These are phyloP conservation scores for Limnomonas spitsbergensis DNA, from an alignment of 139 green algal species.

Conservation along the genomic window DNA sequence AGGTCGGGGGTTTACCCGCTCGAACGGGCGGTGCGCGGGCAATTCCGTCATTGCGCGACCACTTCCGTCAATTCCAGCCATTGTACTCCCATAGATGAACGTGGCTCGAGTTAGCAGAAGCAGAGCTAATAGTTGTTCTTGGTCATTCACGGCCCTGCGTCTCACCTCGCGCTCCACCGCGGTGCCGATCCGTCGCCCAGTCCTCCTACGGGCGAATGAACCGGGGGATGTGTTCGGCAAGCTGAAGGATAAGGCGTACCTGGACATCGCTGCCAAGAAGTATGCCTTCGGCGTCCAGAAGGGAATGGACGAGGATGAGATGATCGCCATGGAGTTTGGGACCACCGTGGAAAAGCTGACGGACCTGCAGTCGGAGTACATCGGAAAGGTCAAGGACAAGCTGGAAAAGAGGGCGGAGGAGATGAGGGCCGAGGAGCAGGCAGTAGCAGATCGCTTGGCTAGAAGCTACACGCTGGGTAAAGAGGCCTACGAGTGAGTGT, in stretches of 20 bases:
- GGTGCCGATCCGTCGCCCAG: too few relatives aligned
- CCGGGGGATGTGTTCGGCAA: conserved; percentile 9
- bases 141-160: too few relatives aligned
- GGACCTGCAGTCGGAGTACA: conserved; percentile 64
- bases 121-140: too few relatives aligned
- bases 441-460: conserved; percentile 34
- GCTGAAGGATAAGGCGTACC: conserved; percentile 6
- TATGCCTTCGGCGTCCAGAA: conserved; percentile 32
- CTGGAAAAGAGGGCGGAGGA: conserved; percentile 52
- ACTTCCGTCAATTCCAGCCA: too few relatives aligned
- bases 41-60: too few relatives aligned
- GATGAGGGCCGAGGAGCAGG: conserved; percentile 36
- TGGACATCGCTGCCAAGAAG: conserved; percentile 6
- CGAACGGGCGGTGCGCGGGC: too few relatives aligned
- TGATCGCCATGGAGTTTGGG: conserved; percentile 68
- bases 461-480: conserved; percentile 37
- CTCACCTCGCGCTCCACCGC: too few relatives aligned
- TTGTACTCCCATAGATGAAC: too few relatives aligned
- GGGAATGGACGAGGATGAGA: conserved; percentile 63
- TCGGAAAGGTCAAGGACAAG: conserved; percentile 73
- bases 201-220: background rate
- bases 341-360: conserved; percentile 33
- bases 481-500: conserved; percentile 38
- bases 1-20: too few relatives aligned
- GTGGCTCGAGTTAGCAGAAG: too few relatives aligned